Evolutionary conservation across 805 yeast genomes (phyloP).

Genomic region (Metschnikowia proteae): DNA sequence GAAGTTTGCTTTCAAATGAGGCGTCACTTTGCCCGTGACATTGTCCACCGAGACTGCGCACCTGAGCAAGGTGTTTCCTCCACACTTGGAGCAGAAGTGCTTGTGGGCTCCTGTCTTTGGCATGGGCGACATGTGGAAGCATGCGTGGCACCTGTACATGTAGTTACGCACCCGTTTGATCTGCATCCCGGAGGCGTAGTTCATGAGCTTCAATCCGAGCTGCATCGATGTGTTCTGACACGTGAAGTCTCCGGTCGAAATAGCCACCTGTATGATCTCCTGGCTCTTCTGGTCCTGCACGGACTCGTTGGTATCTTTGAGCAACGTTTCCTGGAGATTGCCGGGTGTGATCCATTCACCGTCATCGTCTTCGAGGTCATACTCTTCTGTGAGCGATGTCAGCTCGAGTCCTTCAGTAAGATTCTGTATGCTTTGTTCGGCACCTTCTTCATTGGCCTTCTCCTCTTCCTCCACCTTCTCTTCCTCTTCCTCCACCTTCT

Average conservation of each 20-base stretch:
- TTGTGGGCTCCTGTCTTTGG: conserved; percentile 71
- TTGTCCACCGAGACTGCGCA: conserved; percentile 86
- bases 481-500: background rate
- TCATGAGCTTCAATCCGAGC: conserved; percentile 82
- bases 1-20: conserved; percentile 86
- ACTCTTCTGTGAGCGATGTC: background rate
- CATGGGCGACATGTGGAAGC: conserved; percentile 78
- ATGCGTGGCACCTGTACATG: conserved; percentile 96
- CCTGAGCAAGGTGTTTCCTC: conserved; percentile 85
- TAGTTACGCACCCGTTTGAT: conserved; percentile 83
- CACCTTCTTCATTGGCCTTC: background rate
- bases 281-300: conserved; percentile 33
- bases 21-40: conserved; percentile 74
- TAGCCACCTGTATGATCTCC: conserved; percentile 64
- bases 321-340: conserved; percentile 65
- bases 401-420: too few relatives aligned
- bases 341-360: conserved; percentile 93
- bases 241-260: conserved; percentile 95
- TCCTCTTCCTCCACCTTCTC: background rate
- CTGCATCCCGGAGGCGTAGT: conserved; percentile 75
- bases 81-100: conserved; percentile 94
- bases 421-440: background rate
- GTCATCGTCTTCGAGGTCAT: conserved; percentile 62
- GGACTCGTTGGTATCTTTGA: conserved; percentile 63
- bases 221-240: conserved; percentile 94